Base-by-base conservation (phyloP, 179 eudicot species). In the Beta lomatogona region DNA sequence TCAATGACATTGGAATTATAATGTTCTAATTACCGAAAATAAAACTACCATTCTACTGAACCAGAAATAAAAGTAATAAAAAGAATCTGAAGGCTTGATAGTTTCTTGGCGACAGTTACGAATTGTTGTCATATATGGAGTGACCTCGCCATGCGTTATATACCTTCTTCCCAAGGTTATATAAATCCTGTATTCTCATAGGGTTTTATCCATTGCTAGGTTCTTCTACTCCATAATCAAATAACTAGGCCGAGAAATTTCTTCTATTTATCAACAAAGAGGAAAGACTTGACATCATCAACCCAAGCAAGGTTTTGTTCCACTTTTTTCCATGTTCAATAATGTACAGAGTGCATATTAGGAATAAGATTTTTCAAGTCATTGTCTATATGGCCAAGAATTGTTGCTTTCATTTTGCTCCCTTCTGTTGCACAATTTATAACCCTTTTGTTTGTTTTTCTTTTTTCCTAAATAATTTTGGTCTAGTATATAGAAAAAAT, bases 281-380 rank as follows among this genome's bases (percentile, higher is more conserved):
- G 8, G 44, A 65, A 65, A 65, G 69, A 25, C 44, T 11, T 65
- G 69, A 65, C 12, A 4, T 11, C 41, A 28, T 25, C 16, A 65
- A 65, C 44, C 13, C 69, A 65, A 28, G 69, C 69, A 65, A 65
- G 69, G 69, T 65, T 65, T 65, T 28, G 44, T 65, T 65, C 11
- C 5, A 10, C 11, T 65, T n/a, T 65, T 65, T 45, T 65, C 69
- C 69, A 65, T 65, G 7, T 65, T 28, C 44, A 12, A 64, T 25
- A 65, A 65, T 65, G 44, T 65, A 65, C 69, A 65, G 0, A 4
- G 45, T 65, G 69, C 69, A 25, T 65, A 13, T 65, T 22, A 22
- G 44, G 68, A 64, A 15, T 64, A 22, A 64, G 44, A 65, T 25
- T 25, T 65, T 63, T 9, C 36, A 63, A 60, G 65, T 60, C 65